Percentiles rank a stretch among this genome's conserved stretches.
Evolutionary conservation across 768 basidiomycete genomes (phyloP).

Genomic region (Pulveroboletus frians): DNA sequence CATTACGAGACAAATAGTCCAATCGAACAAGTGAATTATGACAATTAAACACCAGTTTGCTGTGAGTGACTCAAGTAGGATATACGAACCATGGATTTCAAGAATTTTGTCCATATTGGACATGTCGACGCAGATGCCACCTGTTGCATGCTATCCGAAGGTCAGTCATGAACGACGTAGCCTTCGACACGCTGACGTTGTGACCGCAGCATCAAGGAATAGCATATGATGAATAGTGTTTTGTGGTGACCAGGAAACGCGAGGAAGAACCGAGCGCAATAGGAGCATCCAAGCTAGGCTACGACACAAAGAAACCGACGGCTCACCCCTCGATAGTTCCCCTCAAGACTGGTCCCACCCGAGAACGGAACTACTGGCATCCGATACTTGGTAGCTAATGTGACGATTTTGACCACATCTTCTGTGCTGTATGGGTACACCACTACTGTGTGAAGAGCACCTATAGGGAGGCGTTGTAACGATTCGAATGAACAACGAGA

Average conservation of each 20-base stretch:
- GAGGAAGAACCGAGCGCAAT: not conserved
- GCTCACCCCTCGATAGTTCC: conserved; percentile 63
- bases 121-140: conserved; percentile 79
- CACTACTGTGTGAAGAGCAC: conserved; percentile 49
- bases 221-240: not conserved
- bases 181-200: not conserved
- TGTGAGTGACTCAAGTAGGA: not conserved
- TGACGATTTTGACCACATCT: conserved; percentile 76
- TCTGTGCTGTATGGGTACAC: conserved; percentile 67
- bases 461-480: conserved; percentile 20
- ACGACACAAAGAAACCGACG: not conserved
- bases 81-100: conserved; percentile 56
- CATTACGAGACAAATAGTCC: not conserved
- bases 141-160: conserved; percentile 23
- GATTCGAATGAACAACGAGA: not conserved
- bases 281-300: not conserved
- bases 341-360: conserved; percentile 80
- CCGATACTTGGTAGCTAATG: conserved; percentile 64
- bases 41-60: not conserved
- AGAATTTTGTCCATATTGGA: conserved; percentile 75
- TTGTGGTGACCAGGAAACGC: not conserved
- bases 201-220: not conserved
- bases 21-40: not conserved
- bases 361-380: conserved; percentile 79
- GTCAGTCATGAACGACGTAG: not conserved